Conservation (phyloP, 2,329 filamentous ascomycete species). For the Aspergillus sp. region DNA sequence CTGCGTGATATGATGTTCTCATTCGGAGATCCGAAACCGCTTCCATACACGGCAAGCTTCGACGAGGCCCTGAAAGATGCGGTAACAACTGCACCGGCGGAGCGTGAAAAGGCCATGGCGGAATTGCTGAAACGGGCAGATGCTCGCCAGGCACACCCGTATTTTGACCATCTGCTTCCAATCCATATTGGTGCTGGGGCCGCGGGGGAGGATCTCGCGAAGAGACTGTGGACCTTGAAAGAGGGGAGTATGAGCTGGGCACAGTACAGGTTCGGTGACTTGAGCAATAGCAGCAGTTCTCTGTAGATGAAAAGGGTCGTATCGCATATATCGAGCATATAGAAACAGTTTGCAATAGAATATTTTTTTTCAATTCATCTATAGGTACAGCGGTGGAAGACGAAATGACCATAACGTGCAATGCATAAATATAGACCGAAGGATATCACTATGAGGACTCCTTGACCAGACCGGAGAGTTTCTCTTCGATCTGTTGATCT, state of each 20-base stretch:
- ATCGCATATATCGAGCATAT: too few relatives aligned
- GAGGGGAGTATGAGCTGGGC: constrained; percentile 50
- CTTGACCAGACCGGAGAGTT: constrained; percentile 57
- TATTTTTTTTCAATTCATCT: constrained; percentile 26
- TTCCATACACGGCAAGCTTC: constrained; percentile 56
- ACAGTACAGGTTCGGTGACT: constrained; percentile 45
- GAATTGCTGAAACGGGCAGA: constrained; percentile 43
- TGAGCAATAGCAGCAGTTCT: constrained; percentile 16
- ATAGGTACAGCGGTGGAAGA: constrained; percentile 30
- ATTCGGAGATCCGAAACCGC: constrained; percentile 38
- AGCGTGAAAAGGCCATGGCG: constrained; percentile 38
- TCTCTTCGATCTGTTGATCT: constrained; percentile 63
- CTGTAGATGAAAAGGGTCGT: constrained; percentile 7
- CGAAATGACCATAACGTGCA: constrained; percentile 11
- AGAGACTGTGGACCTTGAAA: constrained; percentile 41
- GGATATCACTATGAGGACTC: constrained; percentile 26
- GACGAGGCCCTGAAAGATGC: constrained; percentile 61
- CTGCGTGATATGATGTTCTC: constrained; percentile 48
- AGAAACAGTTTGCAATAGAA: not conserved
- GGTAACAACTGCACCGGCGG: constrained; percentile 41
- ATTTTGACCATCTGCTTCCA: constrained; percentile 55
- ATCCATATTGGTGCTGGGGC: constrained; percentile 52
- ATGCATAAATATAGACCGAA: constrained; percentile 19
- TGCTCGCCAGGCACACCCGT: constrained; percentile 55
- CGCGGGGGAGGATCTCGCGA: constrained; percentile 42